phyloP scores from a whole-genome alignment of 2,329 filamentous ascomycete species.

The Rachicladosporium sp. region DNA sequence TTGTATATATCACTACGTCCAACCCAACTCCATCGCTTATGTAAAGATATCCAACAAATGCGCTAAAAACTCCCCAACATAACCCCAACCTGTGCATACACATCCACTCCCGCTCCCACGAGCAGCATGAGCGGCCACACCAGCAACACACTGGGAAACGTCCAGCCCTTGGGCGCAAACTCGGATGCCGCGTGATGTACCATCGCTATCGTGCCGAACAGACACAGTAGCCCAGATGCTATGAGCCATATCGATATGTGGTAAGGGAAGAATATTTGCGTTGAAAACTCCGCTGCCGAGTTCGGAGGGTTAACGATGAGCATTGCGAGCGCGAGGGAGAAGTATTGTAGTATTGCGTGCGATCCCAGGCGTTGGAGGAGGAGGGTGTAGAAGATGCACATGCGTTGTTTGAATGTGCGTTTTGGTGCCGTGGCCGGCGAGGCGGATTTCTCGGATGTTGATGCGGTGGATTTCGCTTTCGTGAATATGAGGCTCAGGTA shows the following conservation, averaged over 20 bases:
- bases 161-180: conserved; percentile 9
- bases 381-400: conserved; percentile 8
- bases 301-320: conserved; percentile 9
- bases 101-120: conserved; percentile 7
- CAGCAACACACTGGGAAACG: conserved; percentile 7
- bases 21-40: too few species aligned
- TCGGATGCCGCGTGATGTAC: conserved; percentile 9
- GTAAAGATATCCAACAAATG: too few species aligned
- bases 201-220: conserved; percentile 9
- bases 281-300: conserved; percentile 9
- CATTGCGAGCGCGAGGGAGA: conserved; percentile 9
- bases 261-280: conserved; percentile 10
- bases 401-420: conserved; percentile 8
- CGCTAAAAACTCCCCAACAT: conserved; percentile 3
- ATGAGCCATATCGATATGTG: conserved; percentile 12
- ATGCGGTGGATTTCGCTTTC: background rate
- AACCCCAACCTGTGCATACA: conserved; percentile 9
- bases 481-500: conserved; percentile 9
- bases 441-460: conserved; percentile 1
- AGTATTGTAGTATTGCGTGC: conserved; percentile 11
- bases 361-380: conserved; percentile 6
- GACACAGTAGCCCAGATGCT: conserved; percentile 7
- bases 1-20: too few species aligned
- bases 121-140: conserved; percentile 9
- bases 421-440: background rate